phyloP scores from a whole-genome alignment of 2,329 filamentous ascomycete genomes.

The Hypoxylon sp. region DNA sequence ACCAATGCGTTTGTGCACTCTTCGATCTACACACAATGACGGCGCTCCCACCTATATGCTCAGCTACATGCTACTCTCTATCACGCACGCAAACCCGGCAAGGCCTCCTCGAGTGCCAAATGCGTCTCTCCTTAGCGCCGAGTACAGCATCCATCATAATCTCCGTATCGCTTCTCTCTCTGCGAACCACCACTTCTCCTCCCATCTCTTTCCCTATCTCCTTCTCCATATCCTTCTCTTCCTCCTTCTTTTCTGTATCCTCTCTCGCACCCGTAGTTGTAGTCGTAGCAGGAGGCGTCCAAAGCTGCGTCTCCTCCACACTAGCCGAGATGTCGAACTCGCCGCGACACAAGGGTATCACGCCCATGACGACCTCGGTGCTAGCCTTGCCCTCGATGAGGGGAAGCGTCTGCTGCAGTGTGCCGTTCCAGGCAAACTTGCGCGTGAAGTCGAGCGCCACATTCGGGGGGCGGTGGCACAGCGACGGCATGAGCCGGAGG shows the following conservation, averaged over 20 bases:
- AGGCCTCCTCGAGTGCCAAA: constrained; percentile 75
- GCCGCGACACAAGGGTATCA: constrained; percentile 83
- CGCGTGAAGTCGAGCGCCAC: constrained; percentile 85
- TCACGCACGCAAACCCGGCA: constrained; percentile 70
- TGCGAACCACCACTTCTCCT: constrained; percentile 20
- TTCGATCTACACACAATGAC: not conserved
- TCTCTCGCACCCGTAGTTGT: constrained; percentile 9
- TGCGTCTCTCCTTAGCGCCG: constrained; percentile 71
- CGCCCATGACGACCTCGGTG: constrained; percentile 75
- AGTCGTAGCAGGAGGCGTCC: constrained; percentile 50
- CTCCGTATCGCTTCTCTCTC: constrained; percentile 66
- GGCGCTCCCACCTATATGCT: not conserved
- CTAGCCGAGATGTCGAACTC: constrained; percentile 86
- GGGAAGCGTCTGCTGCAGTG: constrained; percentile 81
- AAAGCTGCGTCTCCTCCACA: constrained; percentile 82
- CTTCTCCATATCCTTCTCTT: constrained; percentile 40
- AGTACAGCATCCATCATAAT: constrained; percentile 71
- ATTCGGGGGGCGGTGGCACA: constrained; percentile 79
- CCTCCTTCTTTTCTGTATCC: constrained; percentile 6
- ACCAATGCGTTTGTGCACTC: not conserved
- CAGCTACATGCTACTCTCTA: constrained; percentile 33
- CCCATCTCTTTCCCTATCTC: not conserved
- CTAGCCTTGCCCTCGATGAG: constrained; percentile 71
- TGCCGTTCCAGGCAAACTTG: constrained; percentile 87
- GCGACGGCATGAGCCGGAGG: constrained; percentile 81